Conservation (phyloP, 2,329 filamentous ascomycete species). For the Fusarium buharicum region DNA sequence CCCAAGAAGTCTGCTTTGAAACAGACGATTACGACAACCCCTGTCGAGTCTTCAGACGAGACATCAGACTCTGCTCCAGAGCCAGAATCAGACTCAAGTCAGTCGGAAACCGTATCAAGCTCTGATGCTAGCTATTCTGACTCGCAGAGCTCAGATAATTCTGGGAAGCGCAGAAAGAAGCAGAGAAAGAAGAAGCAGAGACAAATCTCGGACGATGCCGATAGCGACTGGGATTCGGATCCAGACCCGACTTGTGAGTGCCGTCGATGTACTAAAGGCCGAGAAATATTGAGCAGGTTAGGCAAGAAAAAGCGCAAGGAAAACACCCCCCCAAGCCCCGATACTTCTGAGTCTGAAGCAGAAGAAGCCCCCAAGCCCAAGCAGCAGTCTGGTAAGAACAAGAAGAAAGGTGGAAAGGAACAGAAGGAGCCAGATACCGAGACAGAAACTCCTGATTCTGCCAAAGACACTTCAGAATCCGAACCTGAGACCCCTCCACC, state of each 20-base stretch:
- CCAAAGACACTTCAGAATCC: conserved; percentile 34
- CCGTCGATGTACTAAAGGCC: conserved; percentile 38
- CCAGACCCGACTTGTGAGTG: conserved; percentile 50
- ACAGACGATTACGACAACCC: conserved; percentile 31
- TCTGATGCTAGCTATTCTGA: conserved; percentile 35
- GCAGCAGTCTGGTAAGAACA: conserved; percentile 34
- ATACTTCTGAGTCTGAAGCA: conserved; percentile 39
- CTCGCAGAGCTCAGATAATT: conserved; percentile 27
- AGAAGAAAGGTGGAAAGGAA: conserved; percentile 39
- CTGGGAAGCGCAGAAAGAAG: conserved; percentile 18
- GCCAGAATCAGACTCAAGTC: conserved; percentile 37
- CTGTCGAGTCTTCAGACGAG: conserved; percentile 38
- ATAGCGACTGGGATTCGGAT: conserved; percentile 48
- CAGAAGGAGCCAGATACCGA: conserved; percentile 40
- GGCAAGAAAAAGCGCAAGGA: conserved; percentile 34
- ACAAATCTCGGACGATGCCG: conserved; percentile 25
- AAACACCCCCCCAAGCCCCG: conserved; percentile 6
- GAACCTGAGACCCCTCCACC: conserved; percentile 23
- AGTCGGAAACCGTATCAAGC: conserved; percentile 32
- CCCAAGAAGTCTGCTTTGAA: conserved; percentile 43
- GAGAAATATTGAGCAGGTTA: conserved; percentile 38
- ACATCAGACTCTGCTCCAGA: conserved; percentile 37
- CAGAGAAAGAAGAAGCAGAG: conserved; percentile 38
- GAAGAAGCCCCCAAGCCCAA: conserved; percentile 33
- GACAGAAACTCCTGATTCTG: conserved; percentile 41